Evolutionary conservation across 2,329 filamentous ascomycete genomes (phyloP), one percentile per base, ranked within the genome.

Genomic region (Helicocarpus griseus): DNA sequence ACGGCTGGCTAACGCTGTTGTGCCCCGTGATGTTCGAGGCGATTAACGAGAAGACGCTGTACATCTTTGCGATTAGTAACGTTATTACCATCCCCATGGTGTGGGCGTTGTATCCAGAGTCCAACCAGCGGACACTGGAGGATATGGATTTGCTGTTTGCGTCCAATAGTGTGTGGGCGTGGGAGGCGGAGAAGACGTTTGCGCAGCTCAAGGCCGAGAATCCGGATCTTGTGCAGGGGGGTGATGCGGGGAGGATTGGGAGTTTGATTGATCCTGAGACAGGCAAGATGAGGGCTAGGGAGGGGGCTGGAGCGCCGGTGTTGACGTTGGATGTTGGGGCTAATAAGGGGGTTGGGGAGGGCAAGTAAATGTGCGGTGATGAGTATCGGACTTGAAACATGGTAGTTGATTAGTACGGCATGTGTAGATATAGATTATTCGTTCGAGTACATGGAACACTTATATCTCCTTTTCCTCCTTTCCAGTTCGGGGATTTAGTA

Each of bases 111-210:
- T 89, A 87, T 52, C 86, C 85, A 0, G 86, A 89, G 63, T 86
- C 81, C 2, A 87, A 83, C 61, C 82, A 86, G 63, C 77, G 85
- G 0, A 88, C 84, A 0, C 71, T 89, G 0, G 86, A 89, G 60
- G 85, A 88, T 61, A 88, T 89, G 73, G 81, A 89, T 54, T 67
- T 88, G 0, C 67, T 89, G 0, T 89, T 89, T 58, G 82, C 84
- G 0, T 77, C 81, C 0, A 73, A 82, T 17, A 82, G 75, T 0
- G 79, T 80, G 3, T 88, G 82, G 81, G 77, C 77, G 1, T 88
- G 85, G 85, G 81, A 86, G 48, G 83, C 82, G 0, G 83, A 86
- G 67, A 75, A 72, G 60, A 81, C 77, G 28, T 86, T 85, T 66
- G 74, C 73, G 4, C 72, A 71, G n/a, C 69, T 85, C 47, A 83